Base-by-base conservation (phyloP, 73 alveolate genomes). In the Symbiodinium natans region DNA sequence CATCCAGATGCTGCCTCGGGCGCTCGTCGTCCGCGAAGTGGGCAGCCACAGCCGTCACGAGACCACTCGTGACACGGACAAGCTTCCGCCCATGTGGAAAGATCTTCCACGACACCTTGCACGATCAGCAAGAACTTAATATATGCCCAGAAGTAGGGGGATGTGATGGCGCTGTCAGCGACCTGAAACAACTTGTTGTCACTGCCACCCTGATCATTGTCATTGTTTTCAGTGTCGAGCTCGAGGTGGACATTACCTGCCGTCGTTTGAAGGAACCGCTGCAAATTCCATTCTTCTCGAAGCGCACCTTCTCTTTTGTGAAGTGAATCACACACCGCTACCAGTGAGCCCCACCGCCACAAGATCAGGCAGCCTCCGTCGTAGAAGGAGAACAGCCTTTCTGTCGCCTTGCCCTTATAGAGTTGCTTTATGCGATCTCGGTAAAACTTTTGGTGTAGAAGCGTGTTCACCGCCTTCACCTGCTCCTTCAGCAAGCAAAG, bases 281-380 rank as follows among this genome's bases (percentile, higher is more conserved):
- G 68, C 41, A 87, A 38, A 33, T 31, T 87, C 94, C 94, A 87
- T 4, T 71, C 21, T 23, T 13, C 27, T 15, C 38, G 40, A 71
- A 87, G n/a, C 13, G 94, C 94, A 7, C 94, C 94, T 27, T 87
- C 85, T 3, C 94, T 39, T 9, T 48, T n/a, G 33, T 59, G 85
- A 15, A 87, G n/a, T 0, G 94, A 71, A 13, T 21, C 68, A 25
- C 83, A 59, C 3, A 87, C 94, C 2, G 54, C 71, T 2, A 54
- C 54, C 29, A 87, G 54, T 0, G 73, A 38, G 13, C 94, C 75
- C 94, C 94, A 87, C 9, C 94, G 39, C 94, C 94, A 87, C n/a
- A 59, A 2, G 15, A 87, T 63, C 10, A 87, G 41, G 68, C 21
- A 39, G n/a, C 94, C 94, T 5, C 94, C 94, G 17, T 87, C 94